Base-by-base conservation (phyloP, 2,329 filamentous ascomycete species). In the Aureobasidium leucospermi region DNA sequence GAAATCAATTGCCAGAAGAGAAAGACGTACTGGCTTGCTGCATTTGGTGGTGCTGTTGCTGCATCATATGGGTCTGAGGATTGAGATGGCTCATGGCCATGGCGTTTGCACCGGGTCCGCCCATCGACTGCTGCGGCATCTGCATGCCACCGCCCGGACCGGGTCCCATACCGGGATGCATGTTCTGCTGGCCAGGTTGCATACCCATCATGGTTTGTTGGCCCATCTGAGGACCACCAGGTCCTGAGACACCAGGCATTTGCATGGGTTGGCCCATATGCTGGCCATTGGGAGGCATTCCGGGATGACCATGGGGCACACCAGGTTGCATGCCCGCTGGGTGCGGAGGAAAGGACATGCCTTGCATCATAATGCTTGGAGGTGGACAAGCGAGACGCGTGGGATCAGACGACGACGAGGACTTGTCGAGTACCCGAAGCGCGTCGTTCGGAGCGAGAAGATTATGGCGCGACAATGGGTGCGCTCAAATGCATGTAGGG, bases 181-280 rank as follows among this genome's bases (percentile, higher is more conserved):
- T 83, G 57, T 78, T 81, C 64, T 76, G 77, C 58, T 79, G 80
- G 62, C 86, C 84, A 32, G 86, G 86, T 63, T 87, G 87, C 84
- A 92, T 89, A 60, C 82, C 85, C 87, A 92, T 90, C 80, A 91
- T 83, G 60, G 85, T 81, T 31, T 80, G 80, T 67, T 88, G 86
- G 70, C 85, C 89, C 65, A 89, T 85, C 70, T 89, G 87, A 52
- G 83, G 81, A 62, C 82, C 83, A 65, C 84, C 85, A 19, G 88
- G 86, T 38, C 83, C 87, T 60, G 88, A 88, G 31, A 87, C 87
- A 62, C 82, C 85, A 76, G 89, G 88, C 74, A 85, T 83, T 73
- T 89, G 87, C 71, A 88, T 87, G 65, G 82, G 84, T 64, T 87
- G 86, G 57, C 79, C 80, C 72, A 87, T 87, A 65, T 84, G 85